Conservation (phyloP, 495 filamentous ascomycete species). For the Trichodelitschia bisporula region DNA sequence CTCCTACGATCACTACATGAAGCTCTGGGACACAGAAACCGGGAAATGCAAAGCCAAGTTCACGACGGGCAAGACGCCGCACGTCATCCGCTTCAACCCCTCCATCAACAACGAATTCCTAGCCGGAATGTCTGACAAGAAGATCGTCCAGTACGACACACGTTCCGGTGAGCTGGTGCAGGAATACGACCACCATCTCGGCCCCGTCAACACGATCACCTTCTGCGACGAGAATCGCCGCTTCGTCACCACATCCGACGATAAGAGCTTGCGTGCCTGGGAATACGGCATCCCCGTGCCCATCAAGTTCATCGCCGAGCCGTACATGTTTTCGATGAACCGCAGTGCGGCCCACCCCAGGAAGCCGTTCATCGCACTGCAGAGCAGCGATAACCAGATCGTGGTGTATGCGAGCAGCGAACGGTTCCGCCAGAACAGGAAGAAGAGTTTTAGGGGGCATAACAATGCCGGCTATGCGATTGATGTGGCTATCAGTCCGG, state of each 20-base stretch:
- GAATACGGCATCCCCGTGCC: conserved; percentile 90
- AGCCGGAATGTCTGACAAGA: conserved; percentile 91
- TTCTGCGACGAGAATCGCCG: conserved; percentile 86
- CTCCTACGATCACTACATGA: conserved; percentile 81
- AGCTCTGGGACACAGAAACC: conserved; percentile 95
- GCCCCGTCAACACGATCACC: conserved; percentile 90
- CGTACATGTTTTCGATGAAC: conserved; percentile 86
- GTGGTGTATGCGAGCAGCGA: conserved; percentile 82
- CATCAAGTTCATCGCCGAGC: conserved; percentile 79
- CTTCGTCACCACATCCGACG: conserved; percentile 94
- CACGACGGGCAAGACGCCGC: conserved; percentile 78
- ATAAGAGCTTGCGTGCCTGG: conserved; percentile 88
- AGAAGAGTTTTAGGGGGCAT: conserved; percentile 88
- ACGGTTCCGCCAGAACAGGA: conserved; percentile 89
- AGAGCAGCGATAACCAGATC: conserved; percentile 84
- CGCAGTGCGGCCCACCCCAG: conserved; percentile 60
- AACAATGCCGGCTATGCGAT: conserved; percentile 88
- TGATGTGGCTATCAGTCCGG: conserved; percentile 67
- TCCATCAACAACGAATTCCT: conserved; percentile 75
- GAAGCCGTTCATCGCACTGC: conserved; percentile 81
- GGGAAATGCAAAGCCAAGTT: conserved; percentile 68
- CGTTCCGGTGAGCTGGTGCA: conserved; percentile 66
- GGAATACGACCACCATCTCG: conserved; percentile 95
- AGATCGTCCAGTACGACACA: conserved; percentile 94
- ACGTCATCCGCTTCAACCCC: conserved; percentile 64